These are phyloP conservation scores for Apiospora malaysiana DNA, from an alignment of 2,329 filamentous ascomycete species.

Conservation along the genomic window DNA sequence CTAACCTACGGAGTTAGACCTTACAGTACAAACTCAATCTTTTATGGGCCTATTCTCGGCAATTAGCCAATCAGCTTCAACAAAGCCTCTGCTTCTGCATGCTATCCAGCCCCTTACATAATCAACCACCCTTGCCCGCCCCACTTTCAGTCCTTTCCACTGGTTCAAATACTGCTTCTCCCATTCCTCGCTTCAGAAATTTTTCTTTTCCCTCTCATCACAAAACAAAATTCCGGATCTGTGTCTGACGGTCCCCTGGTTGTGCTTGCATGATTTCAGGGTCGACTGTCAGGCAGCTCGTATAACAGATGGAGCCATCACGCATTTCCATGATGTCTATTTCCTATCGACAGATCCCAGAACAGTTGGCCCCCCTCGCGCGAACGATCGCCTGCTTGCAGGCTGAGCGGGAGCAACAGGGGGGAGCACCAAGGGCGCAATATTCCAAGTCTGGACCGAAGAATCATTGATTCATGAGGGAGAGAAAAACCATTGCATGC, in stretches of 20 bases:
- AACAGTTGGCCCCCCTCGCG: constrained; percentile 68
- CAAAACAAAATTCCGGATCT: constrained; percentile 69
- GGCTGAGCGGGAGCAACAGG: constrained; percentile 67
- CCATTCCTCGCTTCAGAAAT: constrained; percentile 30
- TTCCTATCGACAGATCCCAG: constrained; percentile 96
- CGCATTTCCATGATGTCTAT: constrained; percentile 75
- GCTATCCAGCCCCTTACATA: background rate
- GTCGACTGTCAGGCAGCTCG: constrained; percentile 79
- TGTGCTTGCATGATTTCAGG: constrained; percentile 57
- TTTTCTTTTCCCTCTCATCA: constrained; percentile 44
- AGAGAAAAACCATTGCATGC: constrained; percentile 86
- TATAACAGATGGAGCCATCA: constrained; percentile 80
- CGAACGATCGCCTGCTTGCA: constrained; percentile 69
- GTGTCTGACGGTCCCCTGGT: constrained; percentile 68
- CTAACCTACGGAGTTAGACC: too few relatives aligned
- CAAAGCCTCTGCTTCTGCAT: background rate
- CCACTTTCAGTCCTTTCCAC: background rate
- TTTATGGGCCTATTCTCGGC: background rate
- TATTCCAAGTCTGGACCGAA: constrained; percentile 85
- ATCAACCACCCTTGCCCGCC: background rate
- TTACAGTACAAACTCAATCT: background rate
- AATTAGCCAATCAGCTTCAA: background rate
- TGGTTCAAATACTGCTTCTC: constrained; percentile 15
- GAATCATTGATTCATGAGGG: constrained; percentile 90
- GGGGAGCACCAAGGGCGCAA: constrained; percentile 65